These are phyloP conservation scores for Pseudocohnilembus persalinus DNA, from an alignment of 169 alveolate species.

Conservation along the genomic window DNA sequence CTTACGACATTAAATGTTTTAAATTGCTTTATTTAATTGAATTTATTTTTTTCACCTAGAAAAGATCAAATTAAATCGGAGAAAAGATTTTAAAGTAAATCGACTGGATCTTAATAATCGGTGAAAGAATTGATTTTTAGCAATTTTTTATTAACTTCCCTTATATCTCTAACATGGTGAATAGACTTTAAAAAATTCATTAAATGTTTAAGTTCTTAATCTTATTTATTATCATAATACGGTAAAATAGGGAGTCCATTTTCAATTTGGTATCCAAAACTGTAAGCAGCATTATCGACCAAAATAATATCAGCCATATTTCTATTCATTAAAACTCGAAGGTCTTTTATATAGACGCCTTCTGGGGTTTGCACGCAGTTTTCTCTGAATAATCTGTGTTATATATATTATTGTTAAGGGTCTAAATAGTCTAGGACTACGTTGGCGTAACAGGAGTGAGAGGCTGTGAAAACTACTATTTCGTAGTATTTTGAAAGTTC, in stretches of 20 bases:
- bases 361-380: slow-evolving; percentile 64
- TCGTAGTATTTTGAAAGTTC: slow-evolving; percentile 55
- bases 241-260: slow-evolving; percentile 84
- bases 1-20: no score
- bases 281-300: slow-evolving; percentile 84
- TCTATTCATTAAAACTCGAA: slow-evolving; percentile 76
- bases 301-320: slow-evolving; percentile 68
- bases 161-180: slow-evolving; percentile 55
- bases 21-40: no score
- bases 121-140: slow-evolving; percentile 30
- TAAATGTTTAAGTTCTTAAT: slow-evolving; percentile 68
- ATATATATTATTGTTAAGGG: slow-evolving; percentile 52
- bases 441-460: slow-evolving; percentile 68
- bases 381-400: slow-evolving; percentile 70
- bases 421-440: slow-evolving; percentile 59
- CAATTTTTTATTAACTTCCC: slow-evolving; percentile 30
- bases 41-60: no score
- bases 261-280: slow-evolving; percentile 72
- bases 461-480: slow-evolving; percentile 62
- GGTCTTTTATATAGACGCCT: slow-evolving; percentile 80
- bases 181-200: slow-evolving; percentile 49
- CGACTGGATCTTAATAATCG: slow-evolving; percentile 35
- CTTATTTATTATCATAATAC: slow-evolving; percentile 75
- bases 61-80: slow-evolving; percentile 21
- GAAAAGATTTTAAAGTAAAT: slow-evolving; percentile 21